These are phyloP conservation scores for Fusarium concolor DNA, from an alignment of 2,329 filamentous ascomycete genomes.

Conservation along the genomic window DNA sequence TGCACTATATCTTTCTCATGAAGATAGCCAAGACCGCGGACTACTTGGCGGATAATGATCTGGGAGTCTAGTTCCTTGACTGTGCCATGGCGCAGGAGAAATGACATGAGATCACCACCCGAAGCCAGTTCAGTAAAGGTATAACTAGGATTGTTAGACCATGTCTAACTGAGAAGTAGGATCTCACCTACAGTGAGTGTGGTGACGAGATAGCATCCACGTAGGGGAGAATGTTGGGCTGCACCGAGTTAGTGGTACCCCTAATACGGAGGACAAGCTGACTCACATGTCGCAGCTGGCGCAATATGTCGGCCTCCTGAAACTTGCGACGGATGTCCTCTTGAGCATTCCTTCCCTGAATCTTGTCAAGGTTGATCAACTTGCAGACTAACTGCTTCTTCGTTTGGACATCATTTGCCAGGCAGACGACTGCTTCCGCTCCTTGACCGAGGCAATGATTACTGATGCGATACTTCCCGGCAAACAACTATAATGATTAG, in stretches of 20 bases:
- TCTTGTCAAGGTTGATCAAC: conserved; percentile 63
- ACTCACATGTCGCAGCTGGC: conserved; percentile 65
- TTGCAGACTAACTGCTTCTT: conserved; percentile 77
- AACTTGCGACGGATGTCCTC: conserved; percentile 53
- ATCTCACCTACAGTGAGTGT: conserved; percentile 57
- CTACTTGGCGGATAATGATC: conserved; percentile 61
- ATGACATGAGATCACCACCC: conserved; percentile 65
- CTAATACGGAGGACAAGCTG: neutral
- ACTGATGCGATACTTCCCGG: conserved; percentile 50
- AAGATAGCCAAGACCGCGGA: conserved; percentile 60
- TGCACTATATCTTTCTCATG: conserved; percentile 64
- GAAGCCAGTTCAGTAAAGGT: conserved; percentile 68
- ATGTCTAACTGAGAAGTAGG: neutral
- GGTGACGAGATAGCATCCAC: conserved; percentile 62
- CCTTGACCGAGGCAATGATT: conserved; percentile 54
- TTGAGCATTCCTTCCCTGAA: conserved; percentile 43
- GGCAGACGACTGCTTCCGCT: conserved; percentile 52
- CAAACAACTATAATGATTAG: conserved; percentile 48
- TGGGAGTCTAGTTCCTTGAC: conserved; percentile 57
- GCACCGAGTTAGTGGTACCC: conserved; percentile 20
- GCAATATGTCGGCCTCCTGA: conserved; percentile 65
- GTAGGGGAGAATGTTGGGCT: conserved; percentile 68
- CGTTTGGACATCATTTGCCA: conserved; percentile 60
- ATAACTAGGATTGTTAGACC: conserved; percentile 53
- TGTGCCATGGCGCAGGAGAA: conserved; percentile 52